Evolutionary conservation across 805 yeast species (phyloP).

Genomic region (Starmera caribaea): DNA sequence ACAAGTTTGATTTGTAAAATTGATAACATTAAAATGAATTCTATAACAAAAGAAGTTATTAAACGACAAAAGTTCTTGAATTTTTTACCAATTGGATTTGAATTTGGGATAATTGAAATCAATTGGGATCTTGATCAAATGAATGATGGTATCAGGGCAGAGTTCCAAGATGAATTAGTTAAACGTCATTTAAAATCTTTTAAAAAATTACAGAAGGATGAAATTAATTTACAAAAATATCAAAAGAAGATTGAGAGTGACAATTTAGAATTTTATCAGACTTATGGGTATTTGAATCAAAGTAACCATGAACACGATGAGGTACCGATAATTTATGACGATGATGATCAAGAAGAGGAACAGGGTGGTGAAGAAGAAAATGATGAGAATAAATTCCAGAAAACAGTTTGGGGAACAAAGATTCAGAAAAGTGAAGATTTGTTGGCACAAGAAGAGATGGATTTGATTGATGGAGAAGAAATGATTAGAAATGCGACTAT

Average conservation of each 20-base stretch:
- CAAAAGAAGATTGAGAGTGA: constrained; percentile 48
- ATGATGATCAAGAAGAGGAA: constrained; percentile 8
- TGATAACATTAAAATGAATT: constrained; percentile 53
- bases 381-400: constrained; percentile 23
- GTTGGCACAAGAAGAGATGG: constrained; percentile 20
- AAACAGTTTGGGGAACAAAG: constrained; percentile 73
- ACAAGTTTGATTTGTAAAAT: constrained; percentile 47
- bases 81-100: constrained; percentile 80
- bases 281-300: constrained; percentile 25
- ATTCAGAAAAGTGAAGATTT: constrained; percentile 22
- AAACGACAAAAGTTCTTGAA: constrained; percentile 64
- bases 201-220: constrained; percentile 47
- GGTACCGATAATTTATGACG: constrained; percentile 21
- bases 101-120: constrained; percentile 74
- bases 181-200: constrained; percentile 44
- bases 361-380: constrained; percentile 2
- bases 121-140: constrained; percentile 52
- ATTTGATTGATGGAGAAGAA: constrained; percentile 21
- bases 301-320: constrained; percentile 32
- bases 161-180: constrained; percentile 44
- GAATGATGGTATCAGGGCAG: constrained; percentile 32
- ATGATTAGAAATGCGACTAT: constrained; percentile 9
- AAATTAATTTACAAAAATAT: constrained; percentile 46
- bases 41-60: constrained; percentile 41
- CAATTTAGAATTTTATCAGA: constrained; percentile 47